Base-by-base conservation (phyloP, 768 basidiomycete genomes). In the Hygrophoropsis aurantiaca region DNA sequence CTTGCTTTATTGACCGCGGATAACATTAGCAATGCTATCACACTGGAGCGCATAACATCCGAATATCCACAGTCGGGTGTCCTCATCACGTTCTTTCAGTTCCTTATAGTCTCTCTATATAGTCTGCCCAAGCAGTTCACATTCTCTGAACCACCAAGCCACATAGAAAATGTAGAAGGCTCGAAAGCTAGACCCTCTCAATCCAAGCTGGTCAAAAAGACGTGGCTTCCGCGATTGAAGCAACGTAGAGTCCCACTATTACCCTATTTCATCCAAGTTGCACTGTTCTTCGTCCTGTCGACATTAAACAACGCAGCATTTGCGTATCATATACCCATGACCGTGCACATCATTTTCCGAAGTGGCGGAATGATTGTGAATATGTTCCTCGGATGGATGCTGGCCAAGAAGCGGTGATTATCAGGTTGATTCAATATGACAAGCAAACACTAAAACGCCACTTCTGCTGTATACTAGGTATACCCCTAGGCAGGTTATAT, bases 291-390 rank as follows among this genome's bases (percentile, higher is more conserved):
- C 50, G 64, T 76, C 4, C 74, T 92, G 42, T 93, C 90, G 5
- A 61, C 88, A 50, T 72, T 97, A 54, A 97, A 97, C 65, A 97
- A 94, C 69, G 81, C 79, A n/a, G 93, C 91, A 1, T 95, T 97
- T 59, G 87, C 78, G 5, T 93, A 86, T 61, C 67, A 77, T 33
- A 85, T 97, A 49, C 93, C 94, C 18, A 92, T 97, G 82, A 70
- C 89, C 0, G 85, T 97, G 1, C 94, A 97, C 67, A 95, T 97
- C 63, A 87, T 97, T 50, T 95, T 95, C 60, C 78, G 94, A 34
- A 91, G 89, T 55, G 93, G 89, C 0, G 94, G 93, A 0, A 71
- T 95, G 45, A 79, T 91, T 25, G 74, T 94, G 23, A 92, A 85
- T 56, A 85, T 97, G 82, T 23, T 87, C 11, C 74, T 94, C 41